Percentiles rank a stretch among this genome's conserved stretches.
Evolutionary conservation across 768 basidiomycete species (phyloP).

Genomic region (Pleurotus platypus): DNA sequence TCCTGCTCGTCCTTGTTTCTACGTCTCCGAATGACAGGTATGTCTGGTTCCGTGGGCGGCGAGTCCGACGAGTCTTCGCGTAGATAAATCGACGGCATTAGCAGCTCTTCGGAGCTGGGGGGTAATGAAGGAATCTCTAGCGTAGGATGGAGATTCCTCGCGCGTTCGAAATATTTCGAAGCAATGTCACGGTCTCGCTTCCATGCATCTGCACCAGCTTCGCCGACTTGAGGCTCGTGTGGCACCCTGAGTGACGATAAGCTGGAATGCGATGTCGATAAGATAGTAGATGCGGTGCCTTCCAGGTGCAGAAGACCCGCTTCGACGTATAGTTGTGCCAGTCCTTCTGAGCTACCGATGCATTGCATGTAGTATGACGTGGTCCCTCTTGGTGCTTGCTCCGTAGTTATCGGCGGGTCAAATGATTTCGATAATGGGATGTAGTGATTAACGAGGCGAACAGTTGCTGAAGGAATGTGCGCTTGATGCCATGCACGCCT

Average conservation of each 20-base stretch:
- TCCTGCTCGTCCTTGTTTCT: slow-evolving; percentile 51
- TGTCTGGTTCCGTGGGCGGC: slow-evolving; percentile 33
- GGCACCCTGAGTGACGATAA: slow-evolving; percentile 76
- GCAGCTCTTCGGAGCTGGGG: slow-evolving; percentile 40
- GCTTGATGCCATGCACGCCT: slow-evolving; percentile 85
- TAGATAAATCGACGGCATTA: slow-evolving; percentile 61
- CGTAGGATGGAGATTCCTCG: slow-evolving; percentile 52
- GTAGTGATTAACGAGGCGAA: slow-evolving; percentile 74
- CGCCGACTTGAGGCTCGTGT: slow-evolving; percentile 41
- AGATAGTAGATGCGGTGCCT: slow-evolving; percentile 68
- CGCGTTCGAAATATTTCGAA: slow-evolving; percentile 68
- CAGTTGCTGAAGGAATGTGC: slow-evolving; percentile 69
- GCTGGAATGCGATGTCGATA: slow-evolving; percentile 72
- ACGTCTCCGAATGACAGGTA: slow-evolving; percentile 40
- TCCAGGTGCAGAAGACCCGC: slow-evolving; percentile 80
- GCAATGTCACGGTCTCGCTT: slow-evolving; percentile 71
- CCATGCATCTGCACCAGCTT: slow-evolving; percentile 70
- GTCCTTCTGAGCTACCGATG: slow-evolving; percentile 61
- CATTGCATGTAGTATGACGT: slow-evolving; percentile 59
- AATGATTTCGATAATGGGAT: slow-evolving; percentile 52
- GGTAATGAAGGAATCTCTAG: slow-evolving; percentile 72
- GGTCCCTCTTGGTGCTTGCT: slow-evolving; percentile 46
- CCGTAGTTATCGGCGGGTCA: slow-evolving; percentile 26
- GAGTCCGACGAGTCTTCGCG: slow-evolving; percentile 11
- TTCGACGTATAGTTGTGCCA: slow-evolving; percentile 76